Base-by-base conservation (phyloP, 306 rosid genomes). In the Acmispon strigosus region DNA sequence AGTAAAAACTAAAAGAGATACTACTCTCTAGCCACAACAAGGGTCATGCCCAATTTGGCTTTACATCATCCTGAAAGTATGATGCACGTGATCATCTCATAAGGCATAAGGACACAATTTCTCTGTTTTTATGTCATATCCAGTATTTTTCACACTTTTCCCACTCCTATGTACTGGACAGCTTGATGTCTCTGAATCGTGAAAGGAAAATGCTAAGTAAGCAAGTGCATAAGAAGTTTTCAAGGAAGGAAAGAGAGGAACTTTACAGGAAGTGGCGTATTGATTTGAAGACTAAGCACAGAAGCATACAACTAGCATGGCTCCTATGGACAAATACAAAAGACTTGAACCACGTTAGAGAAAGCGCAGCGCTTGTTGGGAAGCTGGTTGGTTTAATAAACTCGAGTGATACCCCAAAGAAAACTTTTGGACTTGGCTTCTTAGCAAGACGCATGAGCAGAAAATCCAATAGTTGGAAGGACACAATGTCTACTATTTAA, bases 191-290 rank as follows among this genome's bases (percentile, higher is more conserved):
- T 56, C 83, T 91, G 44, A 80, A 78, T 49, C 85, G 81, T 3
- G 97, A 91, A 85, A 87, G 99, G 70, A 88, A 87, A 75, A 87
- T 84, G 91, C 81, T 95, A 64, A 81, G 91, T 69, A 91, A 76
- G 87, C 78, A 84, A 72, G 85, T 95, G 76, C 86, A 82, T 18
- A 85, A 82, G 81, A 91, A 82, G 78, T 84, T 84, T 19, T 57
- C 84, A 1, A 65, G 63, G 36, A 91, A 80, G 81, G 97, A 85
- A 72, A 81, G 90, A 64, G 85, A 83, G 2, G 69, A 62, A 55
- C 86, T 87, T 57, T 95, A 89, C 79, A 54, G 48, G 79, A 84
- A 71, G 72, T 95, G 97, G 99, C 75, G 86, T 22, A 82, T 91
- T 44, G 75, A 69, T 66, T 85, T 86, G 68, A 87, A 76, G 58